Conservation (phyloP, 116 monocot genomes). For the Zostera marina region DNA sequence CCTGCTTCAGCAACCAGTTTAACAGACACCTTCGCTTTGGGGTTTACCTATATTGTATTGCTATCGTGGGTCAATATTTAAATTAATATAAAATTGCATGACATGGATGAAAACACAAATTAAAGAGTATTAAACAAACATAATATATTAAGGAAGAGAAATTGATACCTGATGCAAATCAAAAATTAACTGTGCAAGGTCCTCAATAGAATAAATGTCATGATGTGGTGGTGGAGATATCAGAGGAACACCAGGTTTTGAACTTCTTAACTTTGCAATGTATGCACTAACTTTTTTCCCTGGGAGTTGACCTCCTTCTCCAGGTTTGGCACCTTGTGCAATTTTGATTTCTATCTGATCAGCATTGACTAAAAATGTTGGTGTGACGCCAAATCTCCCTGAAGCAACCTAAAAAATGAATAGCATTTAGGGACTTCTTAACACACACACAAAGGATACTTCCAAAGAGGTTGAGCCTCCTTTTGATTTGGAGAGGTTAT, state of each 20-base stretch:
- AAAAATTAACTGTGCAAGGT: slow-evolving; percentile 96
- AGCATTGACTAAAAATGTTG: slow-evolving; percentile 90
- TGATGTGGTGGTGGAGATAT: slow-evolving; percentile 99
- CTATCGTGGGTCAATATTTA: background rate
- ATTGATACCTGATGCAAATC: slow-evolving; percentile 88
- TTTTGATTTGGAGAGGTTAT: too few species aligned
- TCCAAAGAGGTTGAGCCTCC: too few species aligned
- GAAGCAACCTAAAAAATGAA: slow-evolving; percentile 86
- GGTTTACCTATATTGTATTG: slow-evolving; percentile 55
- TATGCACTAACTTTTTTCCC: slow-evolving; percentile 98
- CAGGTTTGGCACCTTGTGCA: slow-evolving; percentile 99
- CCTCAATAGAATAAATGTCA: slow-evolving; percentile 99
- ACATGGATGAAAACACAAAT: background rate
- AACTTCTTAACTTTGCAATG: slow-evolving; percentile 89
- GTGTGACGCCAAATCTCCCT: slow-evolving; percentile 97
- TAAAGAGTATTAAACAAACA: background rate
- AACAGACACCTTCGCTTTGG: slow-evolving; percentile 89
- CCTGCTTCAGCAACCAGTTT: slow-evolving; percentile 99
- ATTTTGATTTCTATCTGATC: slow-evolving; percentile 95
- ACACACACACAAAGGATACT: too few species aligned
- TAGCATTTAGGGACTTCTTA: too few species aligned
- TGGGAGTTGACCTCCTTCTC: slow-evolving; percentile 96
- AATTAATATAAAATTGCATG: background rate
- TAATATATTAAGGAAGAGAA: background rate
- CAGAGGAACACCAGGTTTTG: slow-evolving; percentile 95